Conservation (phyloP, 257 asterid species). For the Solanum appendiculatum region DNA sequence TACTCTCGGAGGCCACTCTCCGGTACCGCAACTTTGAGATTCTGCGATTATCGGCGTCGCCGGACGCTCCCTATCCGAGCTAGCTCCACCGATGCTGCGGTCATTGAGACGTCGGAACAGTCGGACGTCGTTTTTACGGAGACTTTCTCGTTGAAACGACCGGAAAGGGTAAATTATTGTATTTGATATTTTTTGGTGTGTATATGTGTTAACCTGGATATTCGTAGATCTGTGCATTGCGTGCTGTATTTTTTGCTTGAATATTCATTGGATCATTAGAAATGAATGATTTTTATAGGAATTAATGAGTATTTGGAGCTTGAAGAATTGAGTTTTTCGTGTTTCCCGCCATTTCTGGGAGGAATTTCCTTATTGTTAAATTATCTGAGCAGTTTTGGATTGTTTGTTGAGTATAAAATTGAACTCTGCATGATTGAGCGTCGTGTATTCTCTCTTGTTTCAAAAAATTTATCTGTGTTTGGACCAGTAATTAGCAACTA, state of each 20-base stretch:
- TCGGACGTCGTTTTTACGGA: slow-evolving; percentile 26
- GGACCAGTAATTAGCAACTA: background rate
- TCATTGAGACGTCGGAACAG: slow-evolving; percentile 34
- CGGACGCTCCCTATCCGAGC: slow-evolving; percentile 7
- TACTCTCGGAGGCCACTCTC: slow-evolving; percentile 13
- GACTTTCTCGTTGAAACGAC: slow-evolving; percentile 37
- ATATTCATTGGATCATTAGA: background rate
- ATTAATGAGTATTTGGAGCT: background rate
- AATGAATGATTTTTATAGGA: background rate
- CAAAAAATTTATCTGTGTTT: background rate
- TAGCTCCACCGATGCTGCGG: slow-evolving; percentile 40
- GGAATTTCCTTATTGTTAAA: background rate
- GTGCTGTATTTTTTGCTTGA: background rate
- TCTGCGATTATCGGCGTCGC: slow-evolving; percentile 7
- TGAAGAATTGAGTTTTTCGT: background rate
- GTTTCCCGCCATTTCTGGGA: background rate
- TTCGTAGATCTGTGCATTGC: background rate
- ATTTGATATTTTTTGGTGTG: background rate
- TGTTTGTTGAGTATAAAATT: background rate
- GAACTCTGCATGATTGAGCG: background rate
- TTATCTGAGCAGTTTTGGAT: background rate
- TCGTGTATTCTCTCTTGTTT: background rate
- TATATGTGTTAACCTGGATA: background rate
- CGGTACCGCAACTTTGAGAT: slow-evolving; percentile 12
- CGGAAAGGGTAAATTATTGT: slow-evolving; percentile 30